Base-by-base conservation (phyloP, 2,329 filamentous ascomycete species). In the Trichoderma citrinoviride region DNA sequence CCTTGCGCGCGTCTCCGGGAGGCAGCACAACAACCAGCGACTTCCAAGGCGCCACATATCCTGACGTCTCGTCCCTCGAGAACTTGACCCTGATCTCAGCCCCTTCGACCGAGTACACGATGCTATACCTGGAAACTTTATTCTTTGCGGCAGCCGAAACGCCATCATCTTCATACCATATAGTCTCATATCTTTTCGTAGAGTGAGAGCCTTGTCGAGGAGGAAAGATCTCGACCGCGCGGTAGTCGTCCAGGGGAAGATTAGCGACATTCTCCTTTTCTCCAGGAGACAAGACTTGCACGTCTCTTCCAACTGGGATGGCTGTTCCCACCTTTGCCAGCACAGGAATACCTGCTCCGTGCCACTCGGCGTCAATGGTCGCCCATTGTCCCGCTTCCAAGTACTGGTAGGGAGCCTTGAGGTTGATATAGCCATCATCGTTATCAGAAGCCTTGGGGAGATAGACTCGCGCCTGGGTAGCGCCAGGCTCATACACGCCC, bases 401-500 rank as follows among this genome's bases (percentile, higher is more conserved):
- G 67, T 87, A 82, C 61, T 87, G 80, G 68, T 87, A 85, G 0
- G 87, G 86, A 0, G 81, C 78, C 57, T 88, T 88, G 41, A 87
- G 74, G 70, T 90, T 90, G 27, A 90, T 69, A 72, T 82, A 91
- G 0, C 87, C 86, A 6, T 81, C 79, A 27, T 86, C 83, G 0
- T 77, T 77, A 1, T 72, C 75, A 0, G 86, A 88, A 89, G 75
- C 69, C 56, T 67, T 75, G 1, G 89, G 89, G 0, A 91, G 81
- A 69, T 92, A 92, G 8, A 92, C 76, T 12, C 77, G 81, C 0
- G 83, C 85, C 12, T 76, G 79, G 23, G 75, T 80, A 1, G 80
- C 78, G 4, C 85, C 86, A 0, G 87, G 78, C 69, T 88, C 82
- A 70, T 89, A 91, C 0, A 91, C 87, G 5, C 89, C 88, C 2